phyloP scores from a whole-genome alignment of 2,329 filamentous ascomycete genomes.

The Fusarium tanahbumbuense region DNA sequence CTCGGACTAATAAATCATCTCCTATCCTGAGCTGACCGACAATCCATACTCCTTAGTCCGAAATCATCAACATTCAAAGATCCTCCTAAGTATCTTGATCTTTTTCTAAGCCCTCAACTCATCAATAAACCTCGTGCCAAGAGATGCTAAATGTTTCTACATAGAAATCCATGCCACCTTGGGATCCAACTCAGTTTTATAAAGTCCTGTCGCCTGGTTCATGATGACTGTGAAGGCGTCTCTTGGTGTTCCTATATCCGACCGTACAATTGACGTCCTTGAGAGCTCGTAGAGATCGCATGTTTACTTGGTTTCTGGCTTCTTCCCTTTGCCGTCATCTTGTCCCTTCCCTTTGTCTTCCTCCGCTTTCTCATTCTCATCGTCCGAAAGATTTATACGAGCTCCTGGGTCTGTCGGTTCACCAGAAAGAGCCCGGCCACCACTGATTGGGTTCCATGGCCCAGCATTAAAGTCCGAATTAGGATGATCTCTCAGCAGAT shows the following conservation, averaged over 20 bases:
- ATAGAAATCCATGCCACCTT: neutral
- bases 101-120: neutral
- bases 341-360: neutral
- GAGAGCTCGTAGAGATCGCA: neutral
- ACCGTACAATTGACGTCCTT: neutral
- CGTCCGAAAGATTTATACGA: neutral
- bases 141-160: slow-evolving; percentile 5
- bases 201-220: neutral
- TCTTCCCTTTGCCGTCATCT: neutral
- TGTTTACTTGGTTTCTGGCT: neutral
- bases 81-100: neutral
- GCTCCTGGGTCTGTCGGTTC: neutral
- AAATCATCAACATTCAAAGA: neutral
- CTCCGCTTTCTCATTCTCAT: neutral
- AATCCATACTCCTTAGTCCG: neutral
- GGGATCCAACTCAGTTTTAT: neutral
- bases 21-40: neutral
- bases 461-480: neutral
- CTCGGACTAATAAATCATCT: slow-evolving; percentile 17
- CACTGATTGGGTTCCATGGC: neutral
- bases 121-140: slow-evolving; percentile 9
- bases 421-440: neutral
- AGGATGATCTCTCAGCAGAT: neutral
- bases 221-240: neutral
- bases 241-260: neutral